Base-by-base conservation (phyloP, 108 stramenopile genomes). In the Nitzschia palea region DNA sequence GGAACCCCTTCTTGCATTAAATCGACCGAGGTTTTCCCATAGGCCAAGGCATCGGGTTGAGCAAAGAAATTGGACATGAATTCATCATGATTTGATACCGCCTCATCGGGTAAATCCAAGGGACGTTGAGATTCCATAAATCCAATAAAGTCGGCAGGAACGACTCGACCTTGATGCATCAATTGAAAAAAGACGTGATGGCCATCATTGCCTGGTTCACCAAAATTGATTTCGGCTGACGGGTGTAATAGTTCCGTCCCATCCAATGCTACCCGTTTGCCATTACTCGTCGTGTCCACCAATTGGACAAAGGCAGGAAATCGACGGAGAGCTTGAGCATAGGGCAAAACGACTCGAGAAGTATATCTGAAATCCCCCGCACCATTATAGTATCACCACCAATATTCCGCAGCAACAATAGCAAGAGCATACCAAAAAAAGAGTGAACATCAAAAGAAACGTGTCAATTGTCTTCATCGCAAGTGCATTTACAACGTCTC, bases 21-120 rank as follows among this genome's bases (percentile, higher is more conserved):
- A 71, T 98, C 97, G 32, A 82, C 86, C 14, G 84, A 54, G 0
- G 88, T 87, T 69, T 90, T 93, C 40, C 98, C 98, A 53, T 82
- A 77, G 5, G 98, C 99, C 42, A 99, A 76, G 0, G 98, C 98
- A 82, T 99, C 99, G 3, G 98, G 98, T 71, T 99, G 98, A 5
- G 97, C 97, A 77, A 99, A 99, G 72, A 99, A 99, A 77, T 99
- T 95, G 54, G 86, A 80, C 99, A 99, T 99, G 45, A 98, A 87
- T 75, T 98, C 98, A 77, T 99, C 99, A 72, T 99, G 99, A 80
- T 95, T 93, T 26, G 89, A 77, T 2, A 99, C 88, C 1, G 74
- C 47, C 65, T 94, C 88, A 14, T 83, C 89, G 42, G 65, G 77
- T n/a, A 76, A 32, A 26, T 87, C 80, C 23, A 88, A 62, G 32